Base-by-base conservation (phyloP, 2,329 filamentous ascomycete species). In the Penicillium crustosum region DNA sequence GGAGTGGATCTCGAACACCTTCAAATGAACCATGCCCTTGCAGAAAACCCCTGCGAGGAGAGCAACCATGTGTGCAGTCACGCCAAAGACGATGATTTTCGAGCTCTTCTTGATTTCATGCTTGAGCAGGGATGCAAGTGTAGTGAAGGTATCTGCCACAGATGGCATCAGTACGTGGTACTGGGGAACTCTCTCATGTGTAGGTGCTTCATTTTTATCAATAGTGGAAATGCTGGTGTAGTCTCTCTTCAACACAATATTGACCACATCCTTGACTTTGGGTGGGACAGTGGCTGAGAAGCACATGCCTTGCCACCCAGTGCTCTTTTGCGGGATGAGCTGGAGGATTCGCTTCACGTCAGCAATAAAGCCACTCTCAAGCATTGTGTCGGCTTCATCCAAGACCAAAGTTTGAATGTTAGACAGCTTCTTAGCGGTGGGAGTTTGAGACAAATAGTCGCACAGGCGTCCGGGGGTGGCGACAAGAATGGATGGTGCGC, bases 211-310 rank as follows among this genome's bases (percentile, higher is more conserved):
- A 62, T 93, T 85, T 59, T 87, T 83, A 57, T 83, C 80, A 61
- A 97, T 89, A 17, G 91, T 95, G 72, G 93, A 89, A 58, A 96
- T 88, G 68, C 92, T 96, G 71, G 93, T 87, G 75, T 96, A 96
- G 63, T 91, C 81, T 23, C 55, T 56, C 29, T 63, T 66, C 57
- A 72, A 53, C 3, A 91, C 91, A 63, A 81, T 78, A 59, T 86
- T 85, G 47, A 93, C 91, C 21, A 97, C 82, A 47, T 85, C 79
- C 60, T 95, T 86, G 55, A 97, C 92, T 61, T 91, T 85, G 59
- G 85, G 83, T 45, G 93, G 91, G 43, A 97, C 89, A 17, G 93
- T 97, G 49, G 93, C 93, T 17, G 92, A 96, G 75, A 94, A 96
- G 70, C 97, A 87, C 70, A 97, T 85, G 53, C 80, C 81, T 51